phyloP scores from a whole-genome alignment of 257 asterid species.

The Euphrasia confusa region DNA sequence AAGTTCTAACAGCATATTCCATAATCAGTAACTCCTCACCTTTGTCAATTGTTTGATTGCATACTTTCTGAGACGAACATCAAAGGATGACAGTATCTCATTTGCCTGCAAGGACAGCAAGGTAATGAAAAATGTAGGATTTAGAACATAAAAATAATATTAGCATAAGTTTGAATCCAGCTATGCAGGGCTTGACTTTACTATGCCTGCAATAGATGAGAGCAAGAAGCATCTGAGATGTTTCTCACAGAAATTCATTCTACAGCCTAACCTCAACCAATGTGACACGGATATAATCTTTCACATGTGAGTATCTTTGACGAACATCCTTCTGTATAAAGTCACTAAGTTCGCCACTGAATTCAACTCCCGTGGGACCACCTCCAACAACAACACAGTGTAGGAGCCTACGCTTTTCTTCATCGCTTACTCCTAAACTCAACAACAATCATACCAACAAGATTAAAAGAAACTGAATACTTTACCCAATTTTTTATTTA shows the following conservation, averaged over 20 bases:
- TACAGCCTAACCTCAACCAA: conserved; percentile 69
- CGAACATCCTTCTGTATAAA: conserved; percentile 84
- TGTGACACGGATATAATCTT: conserved; percentile 84
- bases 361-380: conserved; percentile 98
- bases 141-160: conserved; percentile 19
- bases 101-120: conserved; percentile 94
- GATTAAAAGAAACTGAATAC: background rate
- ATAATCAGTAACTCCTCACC: conserved; percentile 41
- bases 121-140: background rate
- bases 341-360: conserved; percentile 97
- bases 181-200: conserved; percentile 6
- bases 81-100: conserved; percentile 91
- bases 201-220: conserved; percentile 4
- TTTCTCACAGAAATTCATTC: background rate
- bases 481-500: background rate
- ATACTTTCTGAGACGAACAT: conserved; percentile 79
- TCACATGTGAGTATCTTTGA: conserved; percentile 83
- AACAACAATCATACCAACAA: conserved; percentile 17
- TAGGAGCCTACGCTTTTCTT: conserved; percentile 81
- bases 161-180: conserved; percentile 15
- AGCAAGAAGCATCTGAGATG: conserved; percentile 16
- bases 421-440: conserved; percentile 64
- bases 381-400: conserved; percentile 98
- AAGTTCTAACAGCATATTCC: conserved; percentile 14
- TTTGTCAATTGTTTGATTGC: conserved; percentile 83